Evolutionary conservation across 768 basidiomycete genomes (phyloP).

Genomic region (Boletus subparvulus): DNA sequence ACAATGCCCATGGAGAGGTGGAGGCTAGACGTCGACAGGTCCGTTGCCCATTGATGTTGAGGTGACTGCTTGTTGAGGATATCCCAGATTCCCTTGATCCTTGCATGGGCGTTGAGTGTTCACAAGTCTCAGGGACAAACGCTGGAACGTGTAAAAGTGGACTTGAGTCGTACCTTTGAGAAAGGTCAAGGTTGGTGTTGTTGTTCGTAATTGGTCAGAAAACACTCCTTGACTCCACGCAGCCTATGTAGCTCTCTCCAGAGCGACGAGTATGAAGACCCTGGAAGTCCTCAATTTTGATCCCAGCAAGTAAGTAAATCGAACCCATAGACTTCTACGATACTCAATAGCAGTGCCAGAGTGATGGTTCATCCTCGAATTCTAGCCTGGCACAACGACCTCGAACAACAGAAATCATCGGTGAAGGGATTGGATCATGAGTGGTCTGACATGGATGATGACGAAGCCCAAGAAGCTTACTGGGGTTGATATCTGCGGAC

Average conservation of each 20-base stretch:
- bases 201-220: background rate
- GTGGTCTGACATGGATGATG: constrained; percentile 36
- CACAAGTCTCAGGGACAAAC: constrained; percentile 94
- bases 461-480: constrained; percentile 36
- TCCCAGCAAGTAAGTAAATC: constrained; percentile 47
- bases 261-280: constrained; percentile 64
- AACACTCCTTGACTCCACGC: background rate
- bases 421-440: constrained; percentile 14
- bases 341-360: constrained; percentile 34
- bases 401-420: constrained; percentile 19
- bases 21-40: constrained; percentile 66
- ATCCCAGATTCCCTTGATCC: constrained; percentile 52
- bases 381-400: constrained; percentile 50
- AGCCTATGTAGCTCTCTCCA: constrained; percentile 75
- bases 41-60: constrained; percentile 1
- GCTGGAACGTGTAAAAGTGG: constrained; percentile 77
- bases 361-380: constrained; percentile 66
- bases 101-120: constrained; percentile 87
- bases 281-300: constrained; percentile 68
- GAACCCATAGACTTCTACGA: background rate
- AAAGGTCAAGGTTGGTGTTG: constrained; percentile 62
- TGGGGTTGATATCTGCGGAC: constrained; percentile 13
- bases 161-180: constrained; percentile 75
- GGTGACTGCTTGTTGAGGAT: constrained; percentile 17
- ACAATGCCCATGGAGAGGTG: constrained; percentile 54